Evolutionary conservation across 495 filamentous ascomycete species (phyloP), one percentile per base, ranked within the genome.

Genomic region (Glutinoglossum americanum): DNA sequence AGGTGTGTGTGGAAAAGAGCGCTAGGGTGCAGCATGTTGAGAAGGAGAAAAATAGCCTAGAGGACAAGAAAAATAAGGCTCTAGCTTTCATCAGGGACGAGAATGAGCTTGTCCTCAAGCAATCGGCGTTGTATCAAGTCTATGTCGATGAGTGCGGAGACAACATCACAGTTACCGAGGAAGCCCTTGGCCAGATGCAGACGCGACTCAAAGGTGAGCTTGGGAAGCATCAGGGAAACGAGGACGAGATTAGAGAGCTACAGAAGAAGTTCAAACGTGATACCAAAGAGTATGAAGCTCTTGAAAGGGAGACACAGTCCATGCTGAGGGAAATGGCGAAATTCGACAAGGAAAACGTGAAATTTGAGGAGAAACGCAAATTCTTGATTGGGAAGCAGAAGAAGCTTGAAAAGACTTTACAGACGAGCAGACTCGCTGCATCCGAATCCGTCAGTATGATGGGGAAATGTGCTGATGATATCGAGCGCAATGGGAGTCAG

Each of bases 291-390:
- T 87, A 79, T 59, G 86, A 94, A 64, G 70, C 73, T 23, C 80
- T 93, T 61, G 89, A 96, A 62, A 88, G 89, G 63, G 76, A 85
- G 26, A 80, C 79, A 0, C 85, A 96, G 62, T 72, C 66, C n/a
- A 71, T 95, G 53, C 62, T 85, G 56, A 94, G 93, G 65, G 88
- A 96, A 66, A 83, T 89, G 74, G 80, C 87, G 17, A 90, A 85
- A 66, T 85, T 89, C 58, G 92, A 98, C 63, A 94, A 95, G 63
- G 92, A 97, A 65, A 80, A 80, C 35, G 92, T 98, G 67, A 97
- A 97, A 64, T 89, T 93, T 62, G 92, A 97, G 57, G 92, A 97
- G 68, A 97, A 96, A 74, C 81, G 83, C 64, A 98, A 98, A 65
- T 95, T 95, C 68, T 68, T 98, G 58, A 70, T 74, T 1, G 81